Evolutionary conservation across 192 early-diverging fungal genomes (phyloP).

Genomic region (Coemansia interrupta): DNA sequence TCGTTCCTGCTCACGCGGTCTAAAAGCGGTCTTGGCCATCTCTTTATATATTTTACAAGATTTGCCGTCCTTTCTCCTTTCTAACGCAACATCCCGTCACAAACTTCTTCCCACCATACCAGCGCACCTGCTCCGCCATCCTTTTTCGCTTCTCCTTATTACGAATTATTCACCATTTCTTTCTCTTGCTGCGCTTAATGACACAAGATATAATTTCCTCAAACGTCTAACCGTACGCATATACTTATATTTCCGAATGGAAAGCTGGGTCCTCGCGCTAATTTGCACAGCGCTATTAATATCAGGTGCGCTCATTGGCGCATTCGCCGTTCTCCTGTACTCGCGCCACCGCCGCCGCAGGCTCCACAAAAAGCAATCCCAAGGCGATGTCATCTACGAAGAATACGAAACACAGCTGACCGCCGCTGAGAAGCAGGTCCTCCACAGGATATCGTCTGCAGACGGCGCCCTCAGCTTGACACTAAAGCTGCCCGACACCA

Average conservation of each 20-base stretch:
- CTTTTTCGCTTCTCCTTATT: background rate
- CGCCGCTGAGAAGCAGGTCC: constrained; percentile 22
- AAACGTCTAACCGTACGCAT: too few species aligned
- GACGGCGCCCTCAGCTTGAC: constrained; percentile 29
- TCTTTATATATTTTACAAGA: background rate
- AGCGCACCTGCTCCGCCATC: background rate
- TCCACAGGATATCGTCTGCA: constrained; percentile 22
- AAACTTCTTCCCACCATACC: background rate
- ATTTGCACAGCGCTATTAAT: constrained; percentile 7
- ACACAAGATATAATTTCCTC: background rate
- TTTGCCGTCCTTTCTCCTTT: constrained; percentile 1
- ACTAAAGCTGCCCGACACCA: constrained; percentile 30
- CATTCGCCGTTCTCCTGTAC: background rate
- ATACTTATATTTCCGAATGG: constrained; percentile 4
- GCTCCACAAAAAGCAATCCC: constrained; percentile 1
- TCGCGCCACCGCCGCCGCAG: background rate
- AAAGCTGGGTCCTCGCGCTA: constrained; percentile 17
- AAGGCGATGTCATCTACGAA: constrained; percentile 8
- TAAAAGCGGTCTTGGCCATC: too few species aligned
- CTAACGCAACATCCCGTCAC: background rate
- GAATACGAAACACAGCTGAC: constrained; percentile 35
- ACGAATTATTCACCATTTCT: too few species aligned
- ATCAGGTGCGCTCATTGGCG: constrained; percentile 7
- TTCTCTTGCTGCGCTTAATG: background rate
- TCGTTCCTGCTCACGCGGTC: too few species aligned